Conservation (phyloP, 305 asterid genomes). For the Fraxinus ornus region DNA sequence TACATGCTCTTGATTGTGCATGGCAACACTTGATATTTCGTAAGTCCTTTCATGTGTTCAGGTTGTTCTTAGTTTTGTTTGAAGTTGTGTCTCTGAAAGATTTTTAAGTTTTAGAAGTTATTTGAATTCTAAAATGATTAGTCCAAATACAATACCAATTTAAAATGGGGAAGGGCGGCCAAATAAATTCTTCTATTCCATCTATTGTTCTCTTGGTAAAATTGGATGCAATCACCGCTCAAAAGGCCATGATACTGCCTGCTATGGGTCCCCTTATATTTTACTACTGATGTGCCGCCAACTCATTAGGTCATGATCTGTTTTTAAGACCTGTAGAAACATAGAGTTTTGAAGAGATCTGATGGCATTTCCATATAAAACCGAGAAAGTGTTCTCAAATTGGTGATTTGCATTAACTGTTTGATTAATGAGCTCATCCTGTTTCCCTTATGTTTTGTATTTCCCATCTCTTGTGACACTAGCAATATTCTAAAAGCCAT, state of each 20-base stretch:
- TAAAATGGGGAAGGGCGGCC: background rate
- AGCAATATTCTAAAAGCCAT: background rate
- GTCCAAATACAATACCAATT: background rate
- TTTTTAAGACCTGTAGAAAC: background rate
- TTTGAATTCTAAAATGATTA: background rate
- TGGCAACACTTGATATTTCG: background rate
- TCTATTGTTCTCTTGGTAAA: background rate
- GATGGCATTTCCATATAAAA: background rate
- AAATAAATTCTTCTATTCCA: background rate
- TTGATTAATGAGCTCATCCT: background rate
- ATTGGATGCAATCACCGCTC: background rate
- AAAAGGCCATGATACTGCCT: background rate
- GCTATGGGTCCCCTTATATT: background rate
- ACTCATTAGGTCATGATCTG: background rate
- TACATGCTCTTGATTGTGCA: background rate
- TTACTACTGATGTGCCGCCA: background rate
- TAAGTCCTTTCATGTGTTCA: background rate
- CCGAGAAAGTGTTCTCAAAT: background rate
- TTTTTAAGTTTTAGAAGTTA: background rate
- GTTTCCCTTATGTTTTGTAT: background rate
- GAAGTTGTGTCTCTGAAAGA: background rate
- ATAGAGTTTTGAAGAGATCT: background rate
- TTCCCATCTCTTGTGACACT: background rate
- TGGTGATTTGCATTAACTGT: background rate
- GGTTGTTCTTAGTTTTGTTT: background rate